A percentile compares a stretch with the other conserved stretches of the same genome.
Evolutionary conservation across 2,329 filamentous ascomycete species (phyloP).

Genomic region (Scedosporium aurantiacum): DNA sequence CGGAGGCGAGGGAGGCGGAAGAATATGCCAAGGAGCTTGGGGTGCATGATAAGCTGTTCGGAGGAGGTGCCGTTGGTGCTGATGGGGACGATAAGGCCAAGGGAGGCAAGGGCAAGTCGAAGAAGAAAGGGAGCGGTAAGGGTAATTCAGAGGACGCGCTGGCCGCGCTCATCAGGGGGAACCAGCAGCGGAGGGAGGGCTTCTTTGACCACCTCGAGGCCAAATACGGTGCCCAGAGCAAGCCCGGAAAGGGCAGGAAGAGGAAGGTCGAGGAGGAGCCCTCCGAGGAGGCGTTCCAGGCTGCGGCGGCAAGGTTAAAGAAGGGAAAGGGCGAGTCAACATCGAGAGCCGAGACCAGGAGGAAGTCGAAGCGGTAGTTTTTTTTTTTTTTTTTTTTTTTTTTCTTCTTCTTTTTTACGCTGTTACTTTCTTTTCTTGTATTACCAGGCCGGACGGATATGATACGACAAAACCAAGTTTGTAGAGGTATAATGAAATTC

Average conservation of each 20-base stretch:
- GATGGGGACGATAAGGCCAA: slow-evolving; percentile 29
- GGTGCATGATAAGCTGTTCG: slow-evolving; percentile 59
- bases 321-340: slow-evolving; percentile 19
- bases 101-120: slow-evolving; percentile 18
- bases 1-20: slow-evolving; percentile 62
- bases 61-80: slow-evolving; percentile 12
- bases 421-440: neutral
- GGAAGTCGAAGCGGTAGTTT: neutral
- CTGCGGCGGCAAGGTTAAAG: slow-evolving; percentile 38
- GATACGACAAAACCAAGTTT: neutral
- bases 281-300: slow-evolving; percentile 50
- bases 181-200: slow-evolving; percentile 51
- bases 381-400: neutral
- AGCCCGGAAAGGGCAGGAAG: slow-evolving; percentile 41
- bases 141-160: slow-evolving; percentile 41
- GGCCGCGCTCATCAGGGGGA: slow-evolving; percentile 62
- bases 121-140: slow-evolving; percentile 21
- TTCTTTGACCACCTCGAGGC: slow-evolving; percentile 68
- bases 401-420: neutral
- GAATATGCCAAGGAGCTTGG: slow-evolving; percentile 66
- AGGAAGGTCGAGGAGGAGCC: slow-evolving; percentile 50
- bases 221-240: slow-evolving; percentile 50
- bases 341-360: neutral
- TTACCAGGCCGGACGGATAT: too few species aligned
- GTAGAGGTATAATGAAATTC: neutral